Conservation (phyloP, 805 yeast genomes). For the Candida vartiovaarae region DNA sequence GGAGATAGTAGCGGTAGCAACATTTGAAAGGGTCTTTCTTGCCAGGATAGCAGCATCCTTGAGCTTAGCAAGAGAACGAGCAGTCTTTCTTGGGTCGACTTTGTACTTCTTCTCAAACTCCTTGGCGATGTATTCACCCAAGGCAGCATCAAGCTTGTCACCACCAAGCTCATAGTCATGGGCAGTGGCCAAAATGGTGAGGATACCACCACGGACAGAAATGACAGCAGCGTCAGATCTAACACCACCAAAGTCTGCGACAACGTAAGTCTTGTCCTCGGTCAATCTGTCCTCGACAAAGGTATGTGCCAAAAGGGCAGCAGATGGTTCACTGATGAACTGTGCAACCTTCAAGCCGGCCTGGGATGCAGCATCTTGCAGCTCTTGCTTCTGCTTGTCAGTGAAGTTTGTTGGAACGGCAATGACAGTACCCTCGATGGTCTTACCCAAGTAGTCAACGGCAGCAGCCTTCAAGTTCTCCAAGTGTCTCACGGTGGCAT, state of each 20-base stretch:
- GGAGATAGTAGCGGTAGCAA: slow-evolving; percentile 81
- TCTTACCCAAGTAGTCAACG: slow-evolving; percentile 81
- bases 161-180: slow-evolving; percentile 87
- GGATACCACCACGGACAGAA: slow-evolving; percentile 88
- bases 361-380: slow-evolving; percentile 52
- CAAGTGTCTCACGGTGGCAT: slow-evolving; percentile 79
- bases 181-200: slow-evolving; percentile 80
- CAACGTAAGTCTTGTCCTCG: slow-evolving; percentile 75
- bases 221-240: slow-evolving; percentile 94
- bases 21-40: slow-evolving; percentile 88
- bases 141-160: slow-evolving; percentile 69
- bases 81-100: slow-evolving; percentile 71
- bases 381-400: slow-evolving; percentile 59
- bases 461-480: slow-evolving; percentile 80
- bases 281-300: slow-evolving; percentile 29
- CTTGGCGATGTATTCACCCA: slow-evolving; percentile 79
- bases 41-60: slow-evolving; percentile 74
- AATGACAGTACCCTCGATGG: slow-evolving; percentile 75
- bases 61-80: slow-evolving; percentile 85
- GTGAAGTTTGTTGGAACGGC: slow-evolving; percentile 88
- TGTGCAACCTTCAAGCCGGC: slow-evolving; percentile 81
- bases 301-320: slow-evolving; percentile 81
- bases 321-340: slow-evolving; percentile 85
- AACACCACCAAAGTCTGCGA: slow-evolving; percentile 95
- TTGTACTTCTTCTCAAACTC: slow-evolving; percentile 89